phyloP scores from a whole-genome alignment of 345 rosid genomes.

The Mercurialis annua region DNA sequence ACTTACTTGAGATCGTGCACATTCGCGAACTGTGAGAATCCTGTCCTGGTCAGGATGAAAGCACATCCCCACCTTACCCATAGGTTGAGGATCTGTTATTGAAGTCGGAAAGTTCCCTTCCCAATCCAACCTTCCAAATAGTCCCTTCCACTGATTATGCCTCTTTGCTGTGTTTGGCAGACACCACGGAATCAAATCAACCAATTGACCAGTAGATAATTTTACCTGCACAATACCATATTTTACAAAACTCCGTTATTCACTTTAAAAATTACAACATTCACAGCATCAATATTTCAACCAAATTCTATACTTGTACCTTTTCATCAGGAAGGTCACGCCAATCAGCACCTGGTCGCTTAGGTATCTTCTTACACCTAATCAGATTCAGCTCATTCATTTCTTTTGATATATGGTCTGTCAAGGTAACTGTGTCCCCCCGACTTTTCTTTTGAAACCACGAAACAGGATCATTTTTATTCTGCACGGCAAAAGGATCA shows the following conservation, averaged over 20 bases:
- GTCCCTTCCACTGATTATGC: conserved; percentile 90
- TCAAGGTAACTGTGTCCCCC: conserved; percentile 44
- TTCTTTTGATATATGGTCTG: conserved; percentile 73
- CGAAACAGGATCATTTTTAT: conserved; percentile 53
- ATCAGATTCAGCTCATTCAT: conserved; percentile 79
- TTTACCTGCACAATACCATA: conserved; percentile 40
- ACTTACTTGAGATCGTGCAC: conserved; percentile 81
- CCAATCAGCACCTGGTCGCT: conserved; percentile 92
- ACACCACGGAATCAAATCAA: conserved; percentile 71
- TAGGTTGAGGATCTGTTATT: conserved; percentile 82
- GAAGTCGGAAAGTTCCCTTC: conserved; percentile 93
- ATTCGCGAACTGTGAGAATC: conserved; percentile 81
- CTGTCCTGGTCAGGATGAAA: conserved; percentile 92
- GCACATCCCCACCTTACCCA: conserved; percentile 96
- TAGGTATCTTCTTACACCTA: conserved; percentile 70
- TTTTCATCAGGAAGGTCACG: conserved; percentile 72
- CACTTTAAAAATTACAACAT: background rate
- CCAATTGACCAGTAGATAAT: conserved; percentile 60
- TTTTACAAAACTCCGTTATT: background rate
- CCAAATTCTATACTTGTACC: conserved; percentile 34
- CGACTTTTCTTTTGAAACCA: conserved; percentile 80
- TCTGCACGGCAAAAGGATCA: conserved; percentile 39
- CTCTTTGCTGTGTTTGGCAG: conserved; percentile 71
- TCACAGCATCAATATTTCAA: background rate
- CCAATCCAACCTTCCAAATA: conserved; percentile 88